Base-by-base conservation (phyloP, 2,329 filamentous ascomycete species). In the Fusarium sp. region DNA sequence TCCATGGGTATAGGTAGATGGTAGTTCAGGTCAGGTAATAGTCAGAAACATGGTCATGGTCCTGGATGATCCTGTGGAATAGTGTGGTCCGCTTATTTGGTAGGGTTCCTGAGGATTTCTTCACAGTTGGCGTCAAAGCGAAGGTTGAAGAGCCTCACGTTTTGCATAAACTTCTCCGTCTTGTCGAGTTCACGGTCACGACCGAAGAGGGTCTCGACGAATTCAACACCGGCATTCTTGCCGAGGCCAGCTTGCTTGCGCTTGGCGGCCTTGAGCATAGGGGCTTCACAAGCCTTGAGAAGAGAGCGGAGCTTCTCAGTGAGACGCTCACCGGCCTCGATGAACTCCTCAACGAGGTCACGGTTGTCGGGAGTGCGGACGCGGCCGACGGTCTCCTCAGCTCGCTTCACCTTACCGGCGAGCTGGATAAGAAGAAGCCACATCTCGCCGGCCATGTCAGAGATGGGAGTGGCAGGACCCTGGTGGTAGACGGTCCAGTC, bases 401-500 rank as follows among this genome's bases (percentile, higher is more conserved):
- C 92, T 62, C 93, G 89, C 87, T 97, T 97, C 80, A 98, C 88
- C 84, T 98, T 98, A 78, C 93, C 94, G 16, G 94, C 92, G 47
- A 98, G 86, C 81, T 98, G 93, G 80, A 98, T 98, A 63, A 98
- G 88, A 50, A 98, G 87, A 25, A 98, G 87, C 96, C 96, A 99
- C 57, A 99, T 86, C 76, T 98, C 94, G 73, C 95, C 96, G 4
- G 96, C 94, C 81, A 97, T 90, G 72, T 98, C 94, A 55, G 94
- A 89, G 77, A 98, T 93, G 53, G 94, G 93, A 13, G 92, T 93
- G 42, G 88, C 88, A 16, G 93, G 88, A 40, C 93, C 93, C 73
- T 97, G 90, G 79, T 92, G 90, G 83, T 93, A 97, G 69, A 98
- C 93, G 20, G 96, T 98, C 96, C 96, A 99, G 86, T 98, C 96